A percentile compares a stretch with the other conserved stretches of the same genome.
Conservation (phyloP, 2,329 filamentous ascomycete genomes). For the Fusarium humuli region DNA sequence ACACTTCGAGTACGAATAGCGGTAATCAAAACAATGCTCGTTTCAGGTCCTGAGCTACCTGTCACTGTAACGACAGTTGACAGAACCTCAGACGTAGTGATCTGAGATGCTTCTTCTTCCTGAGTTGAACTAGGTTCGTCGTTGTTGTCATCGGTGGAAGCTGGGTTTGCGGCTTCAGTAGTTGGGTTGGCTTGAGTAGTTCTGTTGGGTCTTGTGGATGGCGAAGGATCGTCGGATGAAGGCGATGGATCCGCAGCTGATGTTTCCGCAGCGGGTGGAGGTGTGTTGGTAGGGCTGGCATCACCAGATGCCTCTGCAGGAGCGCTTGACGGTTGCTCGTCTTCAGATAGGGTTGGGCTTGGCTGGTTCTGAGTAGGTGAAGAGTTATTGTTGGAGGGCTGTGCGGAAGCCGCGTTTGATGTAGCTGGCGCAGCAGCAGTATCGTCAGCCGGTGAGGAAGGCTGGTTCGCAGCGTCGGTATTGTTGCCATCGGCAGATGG, state of each 20-base stretch:
- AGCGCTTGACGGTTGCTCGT: slow-evolving; percentile 12
- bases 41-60: slow-evolving; percentile 36
- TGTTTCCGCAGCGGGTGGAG: slow-evolving; percentile 18
- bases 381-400: slow-evolving; percentile 12
- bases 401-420: slow-evolving; percentile 17
- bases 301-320: slow-evolving; percentile 19
- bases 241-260: slow-evolving; percentile 19
- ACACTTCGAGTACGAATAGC: slow-evolving; percentile 39
- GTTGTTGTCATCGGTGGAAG: slow-evolving; percentile 26
- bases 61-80: slow-evolving; percentile 45
- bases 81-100: slow-evolving; percentile 29
- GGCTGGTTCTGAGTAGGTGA: slow-evolving; percentile 15
- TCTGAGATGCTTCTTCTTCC: slow-evolving; percentile 21
- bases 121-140: slow-evolving; percentile 24
- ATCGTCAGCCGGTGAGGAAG: slow-evolving; percentile 16
- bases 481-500: slow-evolving; percentile 26
- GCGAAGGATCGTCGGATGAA: slow-evolving; percentile 11
- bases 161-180: slow-evolving; percentile 16
- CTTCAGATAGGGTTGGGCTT: slow-evolving; percentile 9
- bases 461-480: slow-evolving; percentile 18
- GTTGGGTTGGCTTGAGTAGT: slow-evolving; percentile 28
- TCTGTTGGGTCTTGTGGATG: slow-evolving; percentile 2
- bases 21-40: slow-evolving; percentile 46
- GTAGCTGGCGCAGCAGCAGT: slow-evolving; percentile 15
- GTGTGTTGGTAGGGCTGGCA: slow-evolving; percentile 13